A percentile compares a stretch with the other conserved stretches of the same genome.
Conservation (phyloP, 352 stramenopile genomes). For the Phytopythium cucurbitacearum region DNA sequence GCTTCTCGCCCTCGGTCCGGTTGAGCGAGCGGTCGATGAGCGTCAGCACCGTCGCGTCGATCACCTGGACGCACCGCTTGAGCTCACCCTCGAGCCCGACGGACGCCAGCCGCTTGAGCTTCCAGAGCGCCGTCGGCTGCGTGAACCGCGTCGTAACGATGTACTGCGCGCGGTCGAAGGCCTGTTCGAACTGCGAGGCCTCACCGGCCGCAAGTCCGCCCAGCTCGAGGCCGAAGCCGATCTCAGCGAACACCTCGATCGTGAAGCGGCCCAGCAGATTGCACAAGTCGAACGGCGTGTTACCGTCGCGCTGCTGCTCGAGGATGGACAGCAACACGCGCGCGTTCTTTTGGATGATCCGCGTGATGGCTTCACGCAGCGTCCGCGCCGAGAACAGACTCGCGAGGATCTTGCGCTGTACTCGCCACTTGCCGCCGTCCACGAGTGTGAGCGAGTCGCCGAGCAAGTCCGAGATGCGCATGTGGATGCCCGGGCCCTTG, state of each 20-base stretch:
- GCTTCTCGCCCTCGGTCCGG: background rate
- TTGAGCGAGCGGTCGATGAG: constrained; percentile 34
- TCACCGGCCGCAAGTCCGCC: constrained; percentile 17
- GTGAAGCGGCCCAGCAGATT: constrained; percentile 8
- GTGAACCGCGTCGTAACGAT: constrained; percentile 10
- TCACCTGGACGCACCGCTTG: constrained; percentile 19
- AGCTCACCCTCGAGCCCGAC: constrained; percentile 26
- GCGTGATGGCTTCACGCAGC: constrained; percentile 11
- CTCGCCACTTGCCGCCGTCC: constrained; percentile 9
- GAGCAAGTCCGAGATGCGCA: constrained; percentile 11
- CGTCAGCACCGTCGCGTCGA: constrained; percentile 29
- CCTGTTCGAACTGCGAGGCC: constrained; percentile 11
- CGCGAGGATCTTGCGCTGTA: constrained; percentile 13
- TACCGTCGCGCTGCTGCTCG: background rate
- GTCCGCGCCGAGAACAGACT: constrained; percentile 13
- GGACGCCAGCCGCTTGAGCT: constrained; percentile 17
- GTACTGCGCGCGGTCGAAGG: constrained; percentile 30
- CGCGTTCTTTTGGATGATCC: constrained; percentile 9
- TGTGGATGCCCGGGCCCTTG: constrained; percentile 6
- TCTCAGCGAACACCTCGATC: constrained; percentile 8
- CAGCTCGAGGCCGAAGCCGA: constrained; percentile 26
- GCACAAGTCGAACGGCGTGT: constrained; percentile 3
- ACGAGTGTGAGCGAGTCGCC: constrained; percentile 14
- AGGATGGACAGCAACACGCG: constrained; percentile 9
- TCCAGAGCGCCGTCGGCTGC: constrained; percentile 14